These are phyloP conservation scores for Backusella parvicylindrica DNA, from an alignment of 192 early-diverging fungal genomes.

Conservation along the genomic window DNA sequence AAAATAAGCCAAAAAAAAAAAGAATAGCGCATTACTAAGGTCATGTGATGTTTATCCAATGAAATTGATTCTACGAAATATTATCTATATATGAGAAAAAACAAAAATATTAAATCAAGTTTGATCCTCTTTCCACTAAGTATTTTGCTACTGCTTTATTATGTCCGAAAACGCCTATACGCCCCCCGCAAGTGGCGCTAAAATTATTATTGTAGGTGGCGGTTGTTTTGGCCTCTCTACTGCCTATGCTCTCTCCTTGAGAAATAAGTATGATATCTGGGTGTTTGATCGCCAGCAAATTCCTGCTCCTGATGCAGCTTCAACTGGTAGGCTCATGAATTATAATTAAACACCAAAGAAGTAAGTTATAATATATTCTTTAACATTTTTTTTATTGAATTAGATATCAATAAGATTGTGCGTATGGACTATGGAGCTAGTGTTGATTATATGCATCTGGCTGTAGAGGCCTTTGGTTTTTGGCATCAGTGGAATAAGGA, in stretches of 20 bases:
- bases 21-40: no score
- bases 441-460: constrained; percentile 12
- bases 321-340: constrained; percentile 8
- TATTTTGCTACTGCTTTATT: neutral
- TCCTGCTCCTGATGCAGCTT: constrained; percentile 28
- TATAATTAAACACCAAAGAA: neutral
- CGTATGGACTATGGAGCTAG: constrained; percentile 19
- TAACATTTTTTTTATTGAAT: neutral
- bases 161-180: neutral
- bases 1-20: no score
- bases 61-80: neutral
- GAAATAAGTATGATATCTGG: constrained; percentile 9
- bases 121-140: neutral
- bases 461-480: neutral
- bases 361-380: neutral
- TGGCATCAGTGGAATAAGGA: constrained; percentile 31
- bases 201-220: constrained; percentile 28
- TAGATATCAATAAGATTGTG: constrained; percentile 29
- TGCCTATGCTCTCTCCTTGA: constrained; percentile 18
- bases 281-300: constrained; percentile 22
- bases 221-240: constrained; percentile 30
- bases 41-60: neutral
- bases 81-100: neutral
- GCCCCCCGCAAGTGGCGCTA: neutral
- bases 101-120: neutral